These are phyloP conservation scores for Rubia peregrina DNA, from an alignment of 305 asterid genomes.

Conservation along the genomic window DNA sequence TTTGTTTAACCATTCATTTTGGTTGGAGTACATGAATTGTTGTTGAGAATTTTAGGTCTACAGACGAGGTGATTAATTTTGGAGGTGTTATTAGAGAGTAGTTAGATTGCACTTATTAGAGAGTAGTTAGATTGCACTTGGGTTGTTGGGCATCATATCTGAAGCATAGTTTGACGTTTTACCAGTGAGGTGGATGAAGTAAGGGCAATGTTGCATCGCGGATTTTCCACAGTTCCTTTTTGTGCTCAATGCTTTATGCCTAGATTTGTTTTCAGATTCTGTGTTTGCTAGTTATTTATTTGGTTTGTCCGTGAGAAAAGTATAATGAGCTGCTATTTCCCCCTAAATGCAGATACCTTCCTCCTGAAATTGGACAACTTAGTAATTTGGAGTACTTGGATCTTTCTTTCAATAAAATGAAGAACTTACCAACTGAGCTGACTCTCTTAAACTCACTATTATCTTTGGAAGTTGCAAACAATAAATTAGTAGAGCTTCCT, in stretches of 20 bases:
- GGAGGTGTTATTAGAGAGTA: not conserved
- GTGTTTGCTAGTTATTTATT: not conserved
- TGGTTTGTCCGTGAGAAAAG: not conserved
- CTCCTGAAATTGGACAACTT: constrained; percentile 84
- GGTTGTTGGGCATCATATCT: not conserved
- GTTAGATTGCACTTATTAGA: too few relatives aligned
- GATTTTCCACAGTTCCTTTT: not conserved
- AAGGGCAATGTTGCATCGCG: not conserved
- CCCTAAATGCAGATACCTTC: constrained; percentile 64
- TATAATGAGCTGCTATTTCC: constrained; percentile 6
- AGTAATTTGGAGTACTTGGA: constrained; percentile 67
- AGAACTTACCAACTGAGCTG: constrained; percentile 75
- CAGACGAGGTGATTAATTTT: not conserved
- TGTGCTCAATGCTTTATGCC: not conserved
- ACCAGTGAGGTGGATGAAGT: not conserved
- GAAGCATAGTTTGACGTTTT: not conserved
- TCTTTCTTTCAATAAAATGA: constrained; percentile 86
- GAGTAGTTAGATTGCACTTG: not conserved
- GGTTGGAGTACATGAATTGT: not conserved
- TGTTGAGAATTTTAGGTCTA: not conserved
- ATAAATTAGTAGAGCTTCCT: constrained; percentile 72
- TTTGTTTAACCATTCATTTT: too few relatives aligned
- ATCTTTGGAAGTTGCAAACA: constrained; percentile 65
- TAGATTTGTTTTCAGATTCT: not conserved
- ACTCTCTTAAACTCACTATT: constrained; percentile 46